Evolutionary conservation across 176 grass and related monocot genomes (phyloP).

Genomic region (Pharus latifolius): DNA sequence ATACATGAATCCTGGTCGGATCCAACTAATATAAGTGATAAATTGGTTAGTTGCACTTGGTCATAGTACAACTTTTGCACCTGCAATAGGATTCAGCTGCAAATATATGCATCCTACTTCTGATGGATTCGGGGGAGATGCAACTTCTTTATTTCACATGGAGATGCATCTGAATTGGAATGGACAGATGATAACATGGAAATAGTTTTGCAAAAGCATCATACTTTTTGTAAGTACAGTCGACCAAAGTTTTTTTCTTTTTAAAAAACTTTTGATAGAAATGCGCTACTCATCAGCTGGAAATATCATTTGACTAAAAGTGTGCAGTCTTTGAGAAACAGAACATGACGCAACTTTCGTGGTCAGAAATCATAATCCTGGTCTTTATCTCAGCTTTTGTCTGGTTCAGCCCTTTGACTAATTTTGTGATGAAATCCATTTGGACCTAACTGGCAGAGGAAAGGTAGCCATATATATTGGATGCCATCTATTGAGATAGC

Average conservation of each 20-base stretch:
- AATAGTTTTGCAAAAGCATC: not conserved
- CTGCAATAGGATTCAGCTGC: too few species aligned
- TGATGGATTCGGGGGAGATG: not conserved
- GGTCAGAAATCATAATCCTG: constrained; percentile 12
- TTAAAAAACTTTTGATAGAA: not conserved
- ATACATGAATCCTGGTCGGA: too few species aligned
- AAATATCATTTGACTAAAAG: too few species aligned
- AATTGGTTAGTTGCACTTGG: too few species aligned
- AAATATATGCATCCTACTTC: not conserved
- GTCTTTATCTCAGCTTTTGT: constrained; percentile 23
- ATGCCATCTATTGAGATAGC: not conserved
- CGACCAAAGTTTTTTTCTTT: too few species aligned
- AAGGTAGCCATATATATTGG: constrained; percentile 12
- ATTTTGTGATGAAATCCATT: not conserved
- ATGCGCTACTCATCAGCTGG: not conserved
- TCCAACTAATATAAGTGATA: too few species aligned
- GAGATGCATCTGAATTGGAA: not conserved
- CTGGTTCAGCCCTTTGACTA: constrained; percentile 18
- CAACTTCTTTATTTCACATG: not conserved
- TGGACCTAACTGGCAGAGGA: not conserved
- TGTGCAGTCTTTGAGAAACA: not conserved
- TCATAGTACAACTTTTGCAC: too few species aligned
- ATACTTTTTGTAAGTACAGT: not conserved
- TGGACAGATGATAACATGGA: not conserved
- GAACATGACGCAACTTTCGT: not conserved